phyloP scores from a whole-genome alignment of 345 rosid species.

The Garcia nutans region DNA sequence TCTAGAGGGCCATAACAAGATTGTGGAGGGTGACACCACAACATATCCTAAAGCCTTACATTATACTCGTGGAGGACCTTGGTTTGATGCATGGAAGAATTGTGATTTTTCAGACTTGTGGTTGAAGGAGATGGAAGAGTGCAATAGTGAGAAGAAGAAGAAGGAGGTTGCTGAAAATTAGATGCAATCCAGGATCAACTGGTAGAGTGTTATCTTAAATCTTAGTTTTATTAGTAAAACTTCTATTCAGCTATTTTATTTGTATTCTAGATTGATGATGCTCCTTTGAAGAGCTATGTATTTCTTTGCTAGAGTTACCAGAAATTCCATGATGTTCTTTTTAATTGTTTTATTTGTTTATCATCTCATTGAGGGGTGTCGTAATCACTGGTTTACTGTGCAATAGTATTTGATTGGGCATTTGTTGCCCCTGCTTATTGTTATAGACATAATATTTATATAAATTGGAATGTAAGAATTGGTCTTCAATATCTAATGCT shows the following conservation, averaged over 20 bases:
- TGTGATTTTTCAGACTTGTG: constrained; percentile 94
- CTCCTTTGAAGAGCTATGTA: not conserved
- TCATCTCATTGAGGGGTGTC: not conserved
- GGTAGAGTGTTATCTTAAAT: not conserved
- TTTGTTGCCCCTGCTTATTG: not conserved
- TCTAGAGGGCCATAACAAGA: constrained; percentile 91
- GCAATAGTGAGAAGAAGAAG: constrained; percentile 13
- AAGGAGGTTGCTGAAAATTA: constrained; percentile 6
- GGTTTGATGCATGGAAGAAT: constrained; percentile 94
- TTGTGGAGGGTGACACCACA: constrained; percentile 54
- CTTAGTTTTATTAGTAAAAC: not conserved
- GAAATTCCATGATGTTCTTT: not conserved
- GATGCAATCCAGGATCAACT: not conserved
- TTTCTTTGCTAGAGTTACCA: not conserved
- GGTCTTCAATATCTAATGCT: not conserved
- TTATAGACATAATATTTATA: too few relatives aligned
- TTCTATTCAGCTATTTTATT: constrained; percentile 1
- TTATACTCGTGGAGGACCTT: constrained; percentile 94
- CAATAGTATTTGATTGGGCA: not conserved
- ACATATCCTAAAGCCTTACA: constrained; percentile 81
- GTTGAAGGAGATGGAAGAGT: constrained; percentile 75
- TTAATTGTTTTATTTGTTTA: not conserved
- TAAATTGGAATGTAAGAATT: not conserved
- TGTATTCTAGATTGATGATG: not conserved
- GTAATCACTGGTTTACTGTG: not conserved